Evolutionary conservation across 1,284 basidiomycete genomes (phyloP), one percentile per base, ranked within the genome.

Genomic region (Trametes pubescens): DNA sequence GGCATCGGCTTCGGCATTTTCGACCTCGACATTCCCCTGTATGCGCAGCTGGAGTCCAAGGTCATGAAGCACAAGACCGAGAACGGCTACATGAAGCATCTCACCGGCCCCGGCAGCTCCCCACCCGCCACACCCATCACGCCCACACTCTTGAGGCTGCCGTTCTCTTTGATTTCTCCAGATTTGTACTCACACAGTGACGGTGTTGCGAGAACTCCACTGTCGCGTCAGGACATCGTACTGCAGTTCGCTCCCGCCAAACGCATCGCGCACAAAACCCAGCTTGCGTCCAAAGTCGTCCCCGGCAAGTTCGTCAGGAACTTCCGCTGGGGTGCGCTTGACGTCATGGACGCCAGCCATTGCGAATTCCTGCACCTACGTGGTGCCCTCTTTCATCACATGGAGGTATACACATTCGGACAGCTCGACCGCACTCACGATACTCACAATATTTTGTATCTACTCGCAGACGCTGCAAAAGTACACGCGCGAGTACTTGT

Each of bases 1-100:
- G 92, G 92, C 64, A 92, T 94, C 74, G 90, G 90, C 61, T 93
- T 93, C 76, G 91, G 91, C 67, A 91, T 94, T 65, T 93, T 93
- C 78, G 91, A 93, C 80, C 80, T 85, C 74, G 86, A 89, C 73
- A 80, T 82, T 69, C 72, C 81, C 64, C 81, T 85, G 74, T 81
- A 82, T 69, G 81, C 82, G 61, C 64, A 68, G 40, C 56, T 65
- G 29, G 78, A 80, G 74, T 74, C 73, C 61, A 75, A 76, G 69
- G 79, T 80, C 65, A 47, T 63, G 55, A 69, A 60, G 57, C 61
- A 63, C 67, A 79, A 81, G 65, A 81, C 85, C 71, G 74, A 79
- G 34, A 85, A 85, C 72, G 81, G 82, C 57, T 88, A 86, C 73
- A 75, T 73, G 56, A 74, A 69, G 62, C 80, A 81, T 71, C 76